phyloP scores from a whole-genome alignment of 176 grass and related monocot species.

The Triticum urartu region DNA sequence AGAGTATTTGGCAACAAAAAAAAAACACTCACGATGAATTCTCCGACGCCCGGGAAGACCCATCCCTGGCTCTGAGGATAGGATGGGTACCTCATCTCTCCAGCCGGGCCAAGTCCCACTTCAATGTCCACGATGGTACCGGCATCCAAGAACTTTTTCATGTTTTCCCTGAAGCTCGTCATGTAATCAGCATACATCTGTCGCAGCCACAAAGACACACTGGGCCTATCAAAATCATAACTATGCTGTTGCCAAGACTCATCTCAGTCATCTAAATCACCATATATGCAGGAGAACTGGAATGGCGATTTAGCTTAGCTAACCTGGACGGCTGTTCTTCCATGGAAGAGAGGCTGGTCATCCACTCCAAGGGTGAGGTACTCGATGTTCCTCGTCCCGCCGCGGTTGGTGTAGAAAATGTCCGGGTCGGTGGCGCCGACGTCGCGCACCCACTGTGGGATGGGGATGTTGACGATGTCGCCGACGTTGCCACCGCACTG shows the following conservation, averaged over 20 bases:
- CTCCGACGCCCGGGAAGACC: conserved; percentile 84
- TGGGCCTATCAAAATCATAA: neutral
- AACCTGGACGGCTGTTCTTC: conserved; percentile 78
- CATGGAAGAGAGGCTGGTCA: conserved; percentile 65
- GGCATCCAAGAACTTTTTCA: conserved; percentile 65
- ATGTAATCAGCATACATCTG: conserved; percentile 91
- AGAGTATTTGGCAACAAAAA: neutral
- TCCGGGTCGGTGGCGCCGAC: conserved; percentile 38
- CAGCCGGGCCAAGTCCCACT: conserved; percentile 81
- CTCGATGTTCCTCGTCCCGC: conserved; percentile 57
- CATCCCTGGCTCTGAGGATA: conserved; percentile 79
- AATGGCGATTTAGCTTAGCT: neutral
- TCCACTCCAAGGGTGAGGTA: conserved; percentile 79
- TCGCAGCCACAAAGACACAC: conserved; percentile 5
- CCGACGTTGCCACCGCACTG: conserved; percentile 85
- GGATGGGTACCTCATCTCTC: conserved; percentile 92
- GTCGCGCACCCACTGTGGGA: conserved; percentile 58
- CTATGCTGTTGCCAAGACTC: neutral
- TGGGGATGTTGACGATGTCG: conserved; percentile 64
- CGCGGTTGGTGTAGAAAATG: conserved; percentile 81
- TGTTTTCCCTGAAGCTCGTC: conserved; percentile 81
- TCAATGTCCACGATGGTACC: conserved; percentile 77
- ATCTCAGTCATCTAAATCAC: neutral
- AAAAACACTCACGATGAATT: conserved; percentile 63
- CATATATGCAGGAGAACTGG: neutral